Base-by-base conservation (phyloP, 306 rosid species). In the Pyrus bretschneideri region DNA sequence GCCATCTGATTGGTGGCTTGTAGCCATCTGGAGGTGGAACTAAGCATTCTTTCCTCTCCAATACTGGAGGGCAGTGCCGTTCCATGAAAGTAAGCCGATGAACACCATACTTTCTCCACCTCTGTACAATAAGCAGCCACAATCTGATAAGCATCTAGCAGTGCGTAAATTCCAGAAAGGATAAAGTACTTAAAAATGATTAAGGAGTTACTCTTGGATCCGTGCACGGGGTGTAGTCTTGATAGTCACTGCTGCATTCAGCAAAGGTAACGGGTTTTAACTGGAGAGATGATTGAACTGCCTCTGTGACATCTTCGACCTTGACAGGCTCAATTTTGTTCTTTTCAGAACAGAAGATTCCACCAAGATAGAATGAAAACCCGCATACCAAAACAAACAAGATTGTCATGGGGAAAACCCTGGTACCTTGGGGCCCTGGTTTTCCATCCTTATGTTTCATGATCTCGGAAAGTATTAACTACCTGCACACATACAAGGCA, bases 181-280 rank as follows among this genome's bases (percentile, higher is more conserved):
- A 35, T 31, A 67, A n/a, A 60, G 5, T 51, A 81, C 58, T 51
- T 59, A 82, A 49, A 64, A 46, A 82, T 58, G 70, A 79, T 33
- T 33, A 49, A 25, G 68, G 30, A 8, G 74, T 38, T 91, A 96
- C 99, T 96, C 77, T 92, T 72, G 99, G 99, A 89, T 96, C 96
- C 55, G 98, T 96, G 93, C 99, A 96, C 15, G 99, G 99, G 61
- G 99, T 96, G 82, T 88, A 93, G 85, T 88, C 99, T 83, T 96
- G 99, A 76, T 79, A 88, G 25, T 92, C 92, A 4, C 4, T 55
- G 83, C 87, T 60, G 83, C 99, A 96, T 77, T 87, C 91, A 22
- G 96, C 85, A 81, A 91, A 92, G 62, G 17, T 49, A 49, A 83
- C 51, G 11, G 91, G 38, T 64, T 78, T 88, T 63, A 87, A 67